phyloP scores from a whole-genome alignment of 108 stramenopile genomes.

The Mediolabrus comicus region DNA sequence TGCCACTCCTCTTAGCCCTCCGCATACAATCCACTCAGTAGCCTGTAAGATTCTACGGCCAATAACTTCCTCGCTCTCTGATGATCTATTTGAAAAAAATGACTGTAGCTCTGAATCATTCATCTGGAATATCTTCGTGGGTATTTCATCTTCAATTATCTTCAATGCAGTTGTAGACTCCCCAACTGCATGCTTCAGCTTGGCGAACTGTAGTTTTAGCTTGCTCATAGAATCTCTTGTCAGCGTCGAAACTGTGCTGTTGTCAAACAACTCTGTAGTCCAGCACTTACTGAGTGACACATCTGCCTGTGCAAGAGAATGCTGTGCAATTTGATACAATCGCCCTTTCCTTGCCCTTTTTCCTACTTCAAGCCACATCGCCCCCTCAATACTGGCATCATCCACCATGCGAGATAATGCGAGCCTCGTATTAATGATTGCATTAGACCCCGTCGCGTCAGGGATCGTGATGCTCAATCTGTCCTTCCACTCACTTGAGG shows the following conservation, averaged over 20 bases:
- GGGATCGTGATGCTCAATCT: slow-evolving; percentile 45
- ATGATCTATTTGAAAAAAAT: slow-evolving; percentile 16
- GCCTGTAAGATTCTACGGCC: slow-evolving; percentile 62
- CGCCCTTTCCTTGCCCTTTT: slow-evolving; percentile 70
- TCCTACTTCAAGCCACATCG: slow-evolving; percentile 67
- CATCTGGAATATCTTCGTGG: slow-evolving; percentile 26
- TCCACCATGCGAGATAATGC: slow-evolving; percentile 65
- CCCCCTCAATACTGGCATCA: slow-evolving; percentile 64
- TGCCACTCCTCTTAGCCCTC: slow-evolving; percentile 62
- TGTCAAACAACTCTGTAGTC: neutral
- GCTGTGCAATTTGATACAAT: slow-evolving; percentile 59
- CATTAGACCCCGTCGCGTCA: slow-evolving; percentile 40
- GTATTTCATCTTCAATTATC: slow-evolving; percentile 58
- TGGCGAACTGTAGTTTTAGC: slow-evolving; percentile 72
- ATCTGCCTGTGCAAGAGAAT: slow-evolving; percentile 68
- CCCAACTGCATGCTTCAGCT: slow-evolving; percentile 70
- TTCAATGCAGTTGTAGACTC: slow-evolving; percentile 64
- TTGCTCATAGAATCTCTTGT: slow-evolving; percentile 34
- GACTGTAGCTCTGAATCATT: slow-evolving; percentile 19
- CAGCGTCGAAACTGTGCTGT: slow-evolving; percentile 7
- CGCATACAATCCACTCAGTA: slow-evolving; percentile 80
- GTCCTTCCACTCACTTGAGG: slow-evolving; percentile 48
- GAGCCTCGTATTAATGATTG: slow-evolving; percentile 64
- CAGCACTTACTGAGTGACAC: slow-evolving; percentile 12
- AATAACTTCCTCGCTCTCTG: slow-evolving; percentile 40